phyloP scores from a whole-genome alignment of 352 stramenopile species.

The Globisporangium polare region DNA sequence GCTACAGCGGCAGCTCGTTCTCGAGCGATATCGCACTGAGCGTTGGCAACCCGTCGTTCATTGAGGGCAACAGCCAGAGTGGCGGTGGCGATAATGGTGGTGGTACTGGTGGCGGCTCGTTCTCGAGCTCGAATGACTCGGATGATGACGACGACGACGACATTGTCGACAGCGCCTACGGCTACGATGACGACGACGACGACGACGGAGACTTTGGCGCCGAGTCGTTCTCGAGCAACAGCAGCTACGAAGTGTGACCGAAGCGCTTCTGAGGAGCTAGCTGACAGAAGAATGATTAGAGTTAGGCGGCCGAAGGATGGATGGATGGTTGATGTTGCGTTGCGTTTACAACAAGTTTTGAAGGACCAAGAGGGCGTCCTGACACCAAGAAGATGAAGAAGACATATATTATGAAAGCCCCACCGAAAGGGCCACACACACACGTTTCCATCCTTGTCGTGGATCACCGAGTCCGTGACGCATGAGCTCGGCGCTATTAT shows the following conservation, averaged over 20 bases:
- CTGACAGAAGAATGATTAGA: not conserved
- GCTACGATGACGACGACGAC: conserved; percentile 5
- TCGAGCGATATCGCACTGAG: conserved; percentile 4
- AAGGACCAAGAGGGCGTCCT: not conserved
- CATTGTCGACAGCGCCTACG: conserved; percentile 4
- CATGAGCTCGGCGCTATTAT: no score
- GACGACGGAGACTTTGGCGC: not conserved
- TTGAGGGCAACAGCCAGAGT: not conserved
- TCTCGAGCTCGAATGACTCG: conserved; percentile 6
- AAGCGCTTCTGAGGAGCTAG: not conserved
- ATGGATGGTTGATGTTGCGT: not conserved
- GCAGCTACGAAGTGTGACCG: conserved; percentile 7
- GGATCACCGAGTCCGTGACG: no score
- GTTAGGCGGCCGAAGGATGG: not conserved
- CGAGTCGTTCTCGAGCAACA: conserved; percentile 9
- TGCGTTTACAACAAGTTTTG: not conserved
- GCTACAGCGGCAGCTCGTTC: not conserved
- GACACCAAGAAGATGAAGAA: not conserved
- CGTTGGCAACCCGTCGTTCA: conserved; percentile 1
- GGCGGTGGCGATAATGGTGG: not conserved
- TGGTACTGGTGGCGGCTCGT: not conserved
- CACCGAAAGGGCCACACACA: not conserved
- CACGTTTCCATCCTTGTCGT: no score
- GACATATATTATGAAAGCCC: not conserved
- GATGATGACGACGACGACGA: not conserved